phyloP scores from a whole-genome alignment of 2,329 filamentous ascomycete genomes.

The Calonectria multiphialidica region DNA sequence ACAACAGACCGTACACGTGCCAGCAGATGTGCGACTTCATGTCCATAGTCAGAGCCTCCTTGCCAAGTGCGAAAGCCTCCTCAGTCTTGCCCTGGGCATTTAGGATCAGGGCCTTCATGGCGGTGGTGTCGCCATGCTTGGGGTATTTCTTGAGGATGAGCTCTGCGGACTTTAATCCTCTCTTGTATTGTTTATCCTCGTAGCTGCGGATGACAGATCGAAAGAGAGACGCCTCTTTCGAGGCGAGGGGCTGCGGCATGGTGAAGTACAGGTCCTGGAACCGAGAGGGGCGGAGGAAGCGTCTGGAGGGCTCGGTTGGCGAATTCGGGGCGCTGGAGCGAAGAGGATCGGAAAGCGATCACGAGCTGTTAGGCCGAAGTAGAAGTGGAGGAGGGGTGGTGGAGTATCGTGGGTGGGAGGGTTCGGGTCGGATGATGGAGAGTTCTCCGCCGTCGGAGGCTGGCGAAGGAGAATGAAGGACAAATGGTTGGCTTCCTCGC shows the following conservation, averaged over 20 bases:
- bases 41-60: slow-evolving; percentile 91
- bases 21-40: slow-evolving; percentile 99
- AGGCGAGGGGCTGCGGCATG: slow-evolving; percentile 80
- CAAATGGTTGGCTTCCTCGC: slow-evolving; percentile 41
- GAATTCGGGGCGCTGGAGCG: slow-evolving; percentile 8
- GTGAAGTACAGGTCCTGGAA: slow-evolving; percentile 32
- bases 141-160: slow-evolving; percentile 96
- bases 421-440: slow-evolving; percentile 21
- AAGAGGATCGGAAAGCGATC: slow-evolving; percentile 29
- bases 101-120: slow-evolving; percentile 98
- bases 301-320: background rate
- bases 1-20: slow-evolving; percentile 97
- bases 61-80: slow-evolving; percentile 93
- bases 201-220: slow-evolving; percentile 95
- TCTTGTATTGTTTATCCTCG: slow-evolving; percentile 98
- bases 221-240: slow-evolving; percentile 96
- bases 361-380: slow-evolving; percentile 28
- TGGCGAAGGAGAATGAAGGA: slow-evolving; percentile 29
- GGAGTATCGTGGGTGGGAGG: slow-evolving; percentile 25
- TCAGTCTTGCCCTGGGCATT: slow-evolving; percentile 93
- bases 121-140: slow-evolving; percentile 97
- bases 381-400: slow-evolving; percentile 33
- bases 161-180: slow-evolving; percentile 92
- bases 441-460: slow-evolving; percentile 24
- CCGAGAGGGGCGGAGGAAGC: background rate